Conservation (phyloP, 108 stramenopile species). For the Conticribra weissflogii region DNA sequence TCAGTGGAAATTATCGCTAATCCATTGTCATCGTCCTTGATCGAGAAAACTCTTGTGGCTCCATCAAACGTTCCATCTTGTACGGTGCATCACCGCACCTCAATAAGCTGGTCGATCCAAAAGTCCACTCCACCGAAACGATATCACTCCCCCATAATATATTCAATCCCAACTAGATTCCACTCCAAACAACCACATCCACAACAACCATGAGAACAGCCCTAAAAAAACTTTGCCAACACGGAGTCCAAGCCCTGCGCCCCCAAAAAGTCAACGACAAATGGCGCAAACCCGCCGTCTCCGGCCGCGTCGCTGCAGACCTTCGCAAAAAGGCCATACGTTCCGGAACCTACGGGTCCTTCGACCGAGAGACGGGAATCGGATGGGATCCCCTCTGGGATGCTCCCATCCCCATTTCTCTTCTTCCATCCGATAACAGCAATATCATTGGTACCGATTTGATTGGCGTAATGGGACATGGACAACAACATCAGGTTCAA, state of each 20-base stretch:
- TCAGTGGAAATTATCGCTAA: no score
- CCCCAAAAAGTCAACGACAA: conserved; percentile 59
- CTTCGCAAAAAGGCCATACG: conserved; percentile 72
- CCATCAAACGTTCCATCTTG: no score
- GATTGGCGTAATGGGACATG: conserved; percentile 2
- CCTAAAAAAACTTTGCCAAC: conserved; percentile 61
- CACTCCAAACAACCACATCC: no score
- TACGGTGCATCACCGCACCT: no score
- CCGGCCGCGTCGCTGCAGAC: conserved; percentile 68
- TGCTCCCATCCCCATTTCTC: conserved; percentile 28
- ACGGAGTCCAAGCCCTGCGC: conserved; percentile 74
- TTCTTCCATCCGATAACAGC: background rate
- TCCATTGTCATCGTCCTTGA: no score
- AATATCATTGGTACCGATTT: background rate
- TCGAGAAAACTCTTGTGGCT: no score
- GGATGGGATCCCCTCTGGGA: conserved; percentile 89
- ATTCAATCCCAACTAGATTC: no score
- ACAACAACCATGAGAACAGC: conserved; percentile 69
- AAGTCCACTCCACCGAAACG: no score
- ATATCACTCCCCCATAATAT: no score
- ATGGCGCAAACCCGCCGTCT: conserved; percentile 68
- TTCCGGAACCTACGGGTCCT: conserved; percentile 74
- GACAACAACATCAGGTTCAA: no score
- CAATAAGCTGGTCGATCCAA: no score
- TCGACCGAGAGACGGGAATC: conserved; percentile 57